phyloP scores from a whole-genome alignment of 306 rosid genomes.

The Quercus glauca region DNA sequence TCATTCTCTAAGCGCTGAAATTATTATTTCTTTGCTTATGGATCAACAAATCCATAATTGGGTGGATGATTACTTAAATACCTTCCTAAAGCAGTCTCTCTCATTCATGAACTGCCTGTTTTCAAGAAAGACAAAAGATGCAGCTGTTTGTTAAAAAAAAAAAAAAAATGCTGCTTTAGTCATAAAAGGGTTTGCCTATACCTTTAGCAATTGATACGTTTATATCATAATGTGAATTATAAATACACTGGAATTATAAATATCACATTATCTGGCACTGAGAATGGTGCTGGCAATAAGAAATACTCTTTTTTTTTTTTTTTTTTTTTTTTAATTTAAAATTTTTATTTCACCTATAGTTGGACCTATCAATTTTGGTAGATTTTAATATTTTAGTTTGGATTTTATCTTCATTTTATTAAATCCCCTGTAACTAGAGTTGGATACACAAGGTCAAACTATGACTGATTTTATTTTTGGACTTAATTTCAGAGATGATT shows the following conservation, averaged over 20 bases:
- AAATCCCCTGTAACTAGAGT: no score
- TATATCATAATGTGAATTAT: conserved; percentile 2
- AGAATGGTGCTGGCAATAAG: not conserved
- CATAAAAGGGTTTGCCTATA: conserved; percentile 15
- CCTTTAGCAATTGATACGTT: conserved; percentile 8
- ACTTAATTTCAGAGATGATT: no score
- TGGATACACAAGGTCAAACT: no score
- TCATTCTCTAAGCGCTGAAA: conserved; percentile 15
- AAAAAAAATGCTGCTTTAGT: conserved; percentile 8
- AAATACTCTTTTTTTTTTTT: no score
- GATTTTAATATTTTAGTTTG: not conserved
- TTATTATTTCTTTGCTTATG: conserved; percentile 21
- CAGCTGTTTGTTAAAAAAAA: not conserved
- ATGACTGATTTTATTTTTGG: no score
- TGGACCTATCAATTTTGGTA: not conserved
- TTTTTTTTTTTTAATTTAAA: not conserved
- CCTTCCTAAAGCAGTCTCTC: conserved; percentile 11
- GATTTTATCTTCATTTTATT: not conserved
- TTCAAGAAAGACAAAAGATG: conserved; percentile 1
- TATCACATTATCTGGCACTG: not conserved
- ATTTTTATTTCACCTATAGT: not conserved
- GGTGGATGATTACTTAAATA: conserved; percentile 11
- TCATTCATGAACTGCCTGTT: conserved; percentile 18
- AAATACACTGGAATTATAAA: conserved; percentile 19
- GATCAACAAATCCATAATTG: conserved; percentile 12